A percentile compares a stretch with the other conserved stretches of the same genome.
These are phyloP conservation scores for Pseudopithomyces chartarum DNA, from an alignment of 2,329 filamentous ascomycete genomes.

Conservation along the genomic window DNA sequence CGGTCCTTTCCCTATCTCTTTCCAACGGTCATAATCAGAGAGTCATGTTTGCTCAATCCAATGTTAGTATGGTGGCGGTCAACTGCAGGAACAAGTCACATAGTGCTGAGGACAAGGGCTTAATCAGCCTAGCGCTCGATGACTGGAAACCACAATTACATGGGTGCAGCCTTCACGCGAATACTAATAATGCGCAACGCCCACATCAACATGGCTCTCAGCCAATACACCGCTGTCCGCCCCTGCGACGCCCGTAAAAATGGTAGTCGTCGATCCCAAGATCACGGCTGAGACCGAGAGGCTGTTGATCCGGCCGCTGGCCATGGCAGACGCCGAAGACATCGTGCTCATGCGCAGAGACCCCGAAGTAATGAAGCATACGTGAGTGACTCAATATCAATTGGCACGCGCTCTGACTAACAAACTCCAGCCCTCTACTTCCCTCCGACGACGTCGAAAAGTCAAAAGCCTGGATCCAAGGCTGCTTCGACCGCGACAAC, in stretches of 20 bases:
- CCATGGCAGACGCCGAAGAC: constrained; percentile 56
- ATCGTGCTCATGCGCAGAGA: constrained; percentile 61
- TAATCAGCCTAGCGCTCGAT: constrained; percentile 26
- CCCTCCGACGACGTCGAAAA: constrained; percentile 54
- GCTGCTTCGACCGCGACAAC: constrained; percentile 36
- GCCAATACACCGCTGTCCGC: constrained; percentile 2
- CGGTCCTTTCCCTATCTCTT: neutral
- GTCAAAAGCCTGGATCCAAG: constrained; percentile 46
- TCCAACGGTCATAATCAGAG: neutral
- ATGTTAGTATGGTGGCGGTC: constrained; percentile 18
- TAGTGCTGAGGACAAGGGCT: constrained; percentile 24
- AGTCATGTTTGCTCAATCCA: constrained; percentile 1
- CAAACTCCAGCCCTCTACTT: constrained; percentile 47
- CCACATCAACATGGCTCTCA: constrained; percentile 34
- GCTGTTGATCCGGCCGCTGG: constrained; percentile 60
- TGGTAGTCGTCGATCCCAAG: constrained; percentile 41
- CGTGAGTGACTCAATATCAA: constrained; percentile 41
- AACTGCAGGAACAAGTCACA: constrained; percentile 22
- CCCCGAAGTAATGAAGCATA: constrained; percentile 68
- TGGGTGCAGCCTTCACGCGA: constrained; percentile 20
- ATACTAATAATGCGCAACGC: constrained; percentile 12
- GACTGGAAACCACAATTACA: constrained; percentile 15
- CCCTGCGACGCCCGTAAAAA: constrained; percentile 13
- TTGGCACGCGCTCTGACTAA: neutral
- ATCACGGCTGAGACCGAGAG: constrained; percentile 53